Conservation (phyloP, 768 basidiomycete species). For the Mycena chlorophos region DNA sequence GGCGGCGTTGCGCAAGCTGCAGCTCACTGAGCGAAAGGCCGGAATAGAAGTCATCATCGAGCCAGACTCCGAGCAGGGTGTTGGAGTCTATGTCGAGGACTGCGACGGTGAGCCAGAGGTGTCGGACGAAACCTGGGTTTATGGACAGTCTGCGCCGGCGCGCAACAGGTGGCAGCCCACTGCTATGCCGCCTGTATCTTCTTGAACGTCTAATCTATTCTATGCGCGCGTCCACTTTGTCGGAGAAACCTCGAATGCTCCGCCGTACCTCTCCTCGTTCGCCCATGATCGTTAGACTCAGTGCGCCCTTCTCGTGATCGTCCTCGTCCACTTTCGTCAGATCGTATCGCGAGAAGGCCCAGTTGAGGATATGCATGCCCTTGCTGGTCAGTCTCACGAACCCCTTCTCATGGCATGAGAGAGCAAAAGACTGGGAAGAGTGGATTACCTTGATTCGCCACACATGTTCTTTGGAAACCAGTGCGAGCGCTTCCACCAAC, state of each 20-base stretch:
- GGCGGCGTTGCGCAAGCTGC: conserved; percentile 69
- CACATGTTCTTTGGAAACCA: conserved; percentile 64
- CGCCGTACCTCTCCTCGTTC: conserved; percentile 76
- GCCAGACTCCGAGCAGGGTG: conserved; percentile 65
- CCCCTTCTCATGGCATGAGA: no score
- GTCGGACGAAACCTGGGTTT: conserved; percentile 60
- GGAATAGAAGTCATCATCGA: conserved; percentile 62
- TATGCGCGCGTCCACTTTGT: conserved; percentile 23
- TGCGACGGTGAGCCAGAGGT: conserved; percentile 47
- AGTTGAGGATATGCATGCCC: conserved; percentile 70
- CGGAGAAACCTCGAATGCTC: conserved; percentile 52
- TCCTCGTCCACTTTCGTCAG: conserved; percentile 40
- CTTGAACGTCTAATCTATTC: conserved; percentile 37
- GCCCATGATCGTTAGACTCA: conserved; percentile 89
- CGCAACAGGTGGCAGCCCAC: conserved; percentile 50
- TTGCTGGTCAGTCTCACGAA: conserved; percentile 58
- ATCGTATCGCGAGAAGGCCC: conserved; percentile 90
- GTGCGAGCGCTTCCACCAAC: conserved; percentile 48
- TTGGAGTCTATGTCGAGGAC: conserved; percentile 78
- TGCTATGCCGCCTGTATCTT: conserved; percentile 50
- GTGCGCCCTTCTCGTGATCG: conserved; percentile 33
- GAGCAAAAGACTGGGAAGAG: no score
- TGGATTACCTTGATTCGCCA: conserved; percentile 93
- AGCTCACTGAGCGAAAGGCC: conserved; percentile 45
- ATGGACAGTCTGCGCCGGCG: conserved; percentile 56